Percentiles rank a stretch among this genome's conserved stretches.
phyloP scores from a whole-genome alignment of 2,329 filamentous ascomycete genomes.

The Fusarium sp. region DNA sequence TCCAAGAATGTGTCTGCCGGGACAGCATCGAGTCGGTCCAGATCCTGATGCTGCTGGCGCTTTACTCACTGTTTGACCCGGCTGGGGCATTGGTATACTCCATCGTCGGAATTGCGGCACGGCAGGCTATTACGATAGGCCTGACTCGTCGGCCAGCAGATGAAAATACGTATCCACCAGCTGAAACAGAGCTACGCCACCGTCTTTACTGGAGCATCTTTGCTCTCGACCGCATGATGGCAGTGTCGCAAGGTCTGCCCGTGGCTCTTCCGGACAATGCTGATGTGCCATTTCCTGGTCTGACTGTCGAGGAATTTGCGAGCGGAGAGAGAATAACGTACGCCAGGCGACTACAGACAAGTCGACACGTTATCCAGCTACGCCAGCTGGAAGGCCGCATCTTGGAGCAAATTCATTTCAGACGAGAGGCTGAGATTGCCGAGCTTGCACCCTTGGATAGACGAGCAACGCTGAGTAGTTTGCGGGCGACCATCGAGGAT shows the following conservation, averaged over 20 bases:
- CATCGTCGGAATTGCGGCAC: constrained; percentile 48
- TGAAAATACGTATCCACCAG: constrained; percentile 34
- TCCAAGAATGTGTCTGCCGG: constrained; percentile 48
- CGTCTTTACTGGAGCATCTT: constrained; percentile 56
- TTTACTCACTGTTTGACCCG: constrained; percentile 55
- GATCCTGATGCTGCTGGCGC: constrained; percentile 51
- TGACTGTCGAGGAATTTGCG: constrained; percentile 55
- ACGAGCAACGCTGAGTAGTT: constrained; percentile 41
- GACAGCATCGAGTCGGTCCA: constrained; percentile 49
- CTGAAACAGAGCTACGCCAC: constrained; percentile 44
- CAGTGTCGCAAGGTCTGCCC: constrained; percentile 50
- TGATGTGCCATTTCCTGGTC: constrained; percentile 52
- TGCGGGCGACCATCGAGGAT: constrained; percentile 54
- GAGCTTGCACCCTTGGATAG: constrained; percentile 43
- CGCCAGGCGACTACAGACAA: constrained; percentile 52
- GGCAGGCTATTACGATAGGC: constrained; percentile 49
- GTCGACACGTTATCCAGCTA: constrained; percentile 54
- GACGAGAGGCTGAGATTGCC: constrained; percentile 38
- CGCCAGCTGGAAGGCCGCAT: constrained; percentile 53
- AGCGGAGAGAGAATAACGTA: constrained; percentile 47
- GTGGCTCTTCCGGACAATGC: constrained; percentile 49
- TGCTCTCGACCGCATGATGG: constrained; percentile 54
- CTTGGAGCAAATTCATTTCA: constrained; percentile 46
- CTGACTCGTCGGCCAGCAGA: constrained; percentile 44
- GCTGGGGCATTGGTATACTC: constrained; percentile 48